phyloP scores from a whole-genome alignment of 306 rosid genomes.

The Prunus dulcis region DNA sequence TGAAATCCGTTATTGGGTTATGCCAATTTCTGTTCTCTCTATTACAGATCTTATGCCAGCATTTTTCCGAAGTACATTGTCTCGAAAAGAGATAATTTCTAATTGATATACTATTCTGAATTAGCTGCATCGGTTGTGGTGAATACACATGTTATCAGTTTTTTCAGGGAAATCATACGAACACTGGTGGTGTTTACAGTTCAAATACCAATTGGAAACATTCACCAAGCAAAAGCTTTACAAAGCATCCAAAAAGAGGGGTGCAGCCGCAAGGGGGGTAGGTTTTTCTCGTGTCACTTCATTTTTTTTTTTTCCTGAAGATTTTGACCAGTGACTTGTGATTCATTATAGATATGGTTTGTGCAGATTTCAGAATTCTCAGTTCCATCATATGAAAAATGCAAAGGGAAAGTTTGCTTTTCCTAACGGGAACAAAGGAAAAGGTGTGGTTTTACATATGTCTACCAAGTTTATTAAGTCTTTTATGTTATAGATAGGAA shows the following conservation, averaged over 20 bases:
- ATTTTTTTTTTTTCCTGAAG: constrained; percentile 1
- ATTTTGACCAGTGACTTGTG: constrained; percentile 6
- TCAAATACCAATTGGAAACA: constrained; percentile 53
- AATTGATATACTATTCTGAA: constrained; percentile 4
- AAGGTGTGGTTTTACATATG: constrained; percentile 52
- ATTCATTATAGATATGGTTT: constrained; percentile 20
- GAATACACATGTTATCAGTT: constrained; percentile 15
- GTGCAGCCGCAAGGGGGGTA: constrained; percentile 41
- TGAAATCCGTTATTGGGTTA: background rate
- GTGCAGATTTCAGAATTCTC: constrained; percentile 72
- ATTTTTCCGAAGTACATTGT: background rate
- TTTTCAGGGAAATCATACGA: constrained; percentile 49
- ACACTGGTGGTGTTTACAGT: constrained; percentile 32
- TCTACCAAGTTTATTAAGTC: background rate
- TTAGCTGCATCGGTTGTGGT: constrained; percentile 6
- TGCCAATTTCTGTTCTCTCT: background rate
- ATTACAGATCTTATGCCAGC: background rate
- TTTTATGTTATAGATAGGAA: background rate
- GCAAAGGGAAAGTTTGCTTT: constrained; percentile 42
- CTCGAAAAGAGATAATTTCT: background rate
- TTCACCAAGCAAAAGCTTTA: constrained; percentile 42
- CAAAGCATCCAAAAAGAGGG: constrained; percentile 50
- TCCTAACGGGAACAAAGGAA: constrained; percentile 40
- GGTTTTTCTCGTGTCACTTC: constrained; percentile 13
- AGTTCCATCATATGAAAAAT: constrained; percentile 44